phyloP scores from a whole-genome alignment of 139 green algal genomes.

The Chara braunii region DNA sequence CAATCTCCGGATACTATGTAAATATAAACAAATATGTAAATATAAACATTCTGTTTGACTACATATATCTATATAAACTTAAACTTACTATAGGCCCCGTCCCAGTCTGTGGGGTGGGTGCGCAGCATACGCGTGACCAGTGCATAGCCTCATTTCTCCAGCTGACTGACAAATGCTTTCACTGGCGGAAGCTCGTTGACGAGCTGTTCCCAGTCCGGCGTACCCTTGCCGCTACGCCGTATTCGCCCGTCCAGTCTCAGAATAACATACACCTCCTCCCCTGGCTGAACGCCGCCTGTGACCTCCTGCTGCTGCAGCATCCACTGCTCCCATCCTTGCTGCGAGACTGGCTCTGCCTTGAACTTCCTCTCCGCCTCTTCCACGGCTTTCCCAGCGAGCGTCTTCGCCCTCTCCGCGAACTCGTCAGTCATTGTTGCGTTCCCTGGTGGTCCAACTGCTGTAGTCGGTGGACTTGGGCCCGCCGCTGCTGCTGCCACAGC shows the following conservation, averaged over 20 bases:
- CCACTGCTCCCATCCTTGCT: constrained; percentile 23
- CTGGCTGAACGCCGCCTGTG: neutral
- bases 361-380: constrained; percentile 62
- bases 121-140: no score
- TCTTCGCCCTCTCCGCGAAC: constrained; percentile 14
- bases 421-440: constrained; percentile 12
- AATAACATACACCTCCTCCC: constrained; percentile 47
- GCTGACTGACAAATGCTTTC: constrained; percentile 39
- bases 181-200: constrained; percentile 69
- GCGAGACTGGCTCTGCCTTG: constrained; percentile 39
- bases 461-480: no score
- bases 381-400: constrained; percentile 15
- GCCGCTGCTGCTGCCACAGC: no score
- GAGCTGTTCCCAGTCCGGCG: constrained; percentile 68
- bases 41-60: no score
- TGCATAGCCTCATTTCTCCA: no score
- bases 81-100: no score
- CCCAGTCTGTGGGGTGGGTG: no score
- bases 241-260: constrained; percentile 84
- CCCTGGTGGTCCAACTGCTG: no score
- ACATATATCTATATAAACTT: no score
- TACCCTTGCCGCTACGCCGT: constrained; percentile 59
- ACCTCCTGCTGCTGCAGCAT: constrained; percentile 59
- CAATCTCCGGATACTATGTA: no score
- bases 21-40: no score